A percentile compares a stretch with the other conserved stretches of the same genome.
These are phyloP conservation scores for Saururus chinensis DNA, from an alignment of 164 flowering plant species.

Conservation along the genomic window DNA sequence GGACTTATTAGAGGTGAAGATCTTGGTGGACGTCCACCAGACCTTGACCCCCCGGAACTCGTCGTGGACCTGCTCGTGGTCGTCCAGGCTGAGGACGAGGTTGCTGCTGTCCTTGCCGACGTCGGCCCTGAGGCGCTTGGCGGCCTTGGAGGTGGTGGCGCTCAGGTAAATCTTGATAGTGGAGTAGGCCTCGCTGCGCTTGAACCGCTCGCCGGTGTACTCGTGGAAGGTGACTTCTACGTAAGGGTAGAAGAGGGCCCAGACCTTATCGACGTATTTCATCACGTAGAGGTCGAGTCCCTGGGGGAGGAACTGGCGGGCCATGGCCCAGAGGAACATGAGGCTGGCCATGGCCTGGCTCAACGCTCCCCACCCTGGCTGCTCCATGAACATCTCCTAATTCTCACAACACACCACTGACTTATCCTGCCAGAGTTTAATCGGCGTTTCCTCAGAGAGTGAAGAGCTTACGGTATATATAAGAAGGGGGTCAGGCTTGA, in stretches of 20 bases:
- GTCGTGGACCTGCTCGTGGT: slow-evolving; percentile 32
- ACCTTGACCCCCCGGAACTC: slow-evolving; percentile 32
- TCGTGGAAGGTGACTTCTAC: slow-evolving; percentile 16
- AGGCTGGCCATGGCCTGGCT: slow-evolving; percentile 22
- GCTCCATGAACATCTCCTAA: neutral
- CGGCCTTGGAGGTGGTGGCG: slow-evolving; percentile 23
- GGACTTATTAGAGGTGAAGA: neutral
- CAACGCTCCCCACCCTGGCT: neutral
- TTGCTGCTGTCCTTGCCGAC: slow-evolving; percentile 22
- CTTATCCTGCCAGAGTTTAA: too few species aligned
- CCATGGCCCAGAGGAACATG: slow-evolving; percentile 40
- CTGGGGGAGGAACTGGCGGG: slow-evolving; percentile 32
- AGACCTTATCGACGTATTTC: slow-evolving; percentile 16
- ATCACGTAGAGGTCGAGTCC: slow-evolving; percentile 19
- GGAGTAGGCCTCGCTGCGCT: slow-evolving; percentile 36
- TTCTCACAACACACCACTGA: too few species aligned
- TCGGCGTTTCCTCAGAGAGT: too few species aligned
- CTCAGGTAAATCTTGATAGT: slow-evolving; percentile 47
- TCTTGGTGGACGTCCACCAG: slow-evolving; percentile 33
- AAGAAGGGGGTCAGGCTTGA: too few species aligned
- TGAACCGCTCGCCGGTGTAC: slow-evolving; percentile 23
- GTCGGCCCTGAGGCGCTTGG: slow-evolving; percentile 45
- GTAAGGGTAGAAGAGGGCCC: slow-evolving; percentile 26
- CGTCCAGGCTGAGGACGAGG: slow-evolving; percentile 28
- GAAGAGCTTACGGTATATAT: too few species aligned